A percentile compares a stretch with the other conserved stretches of the same genome.
Evolutionary conservation across 495 filamentous ascomycete genomes (phyloP).

Genomic region (Sordaria brevicollis): DNA sequence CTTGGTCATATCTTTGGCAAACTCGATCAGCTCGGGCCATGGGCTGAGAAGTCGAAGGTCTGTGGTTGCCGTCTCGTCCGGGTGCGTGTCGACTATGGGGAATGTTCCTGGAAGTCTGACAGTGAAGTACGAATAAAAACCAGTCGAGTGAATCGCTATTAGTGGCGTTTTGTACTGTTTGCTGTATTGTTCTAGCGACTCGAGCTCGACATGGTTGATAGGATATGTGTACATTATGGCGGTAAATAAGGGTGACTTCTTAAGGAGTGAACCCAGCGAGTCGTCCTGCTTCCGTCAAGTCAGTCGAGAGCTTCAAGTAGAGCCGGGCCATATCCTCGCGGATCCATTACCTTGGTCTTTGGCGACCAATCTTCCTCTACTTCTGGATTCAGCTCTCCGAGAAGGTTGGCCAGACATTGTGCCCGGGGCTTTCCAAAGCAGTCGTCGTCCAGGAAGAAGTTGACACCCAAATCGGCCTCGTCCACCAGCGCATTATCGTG

Average conservation of each 20-base stretch:
- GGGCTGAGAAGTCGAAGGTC: constrained; percentile 80
- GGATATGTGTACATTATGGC: constrained; percentile 69
- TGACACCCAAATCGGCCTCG: constrained; percentile 81
- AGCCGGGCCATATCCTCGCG: neutral
- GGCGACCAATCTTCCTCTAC: constrained; percentile 59
- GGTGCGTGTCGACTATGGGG: constrained; percentile 95
- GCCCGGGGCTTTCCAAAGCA: constrained; percentile 74
- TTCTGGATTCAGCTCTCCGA: constrained; percentile 93
- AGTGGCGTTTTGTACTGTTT: constrained; percentile 57
- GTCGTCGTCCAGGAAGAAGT: constrained; percentile 85
- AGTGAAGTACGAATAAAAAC: constrained; percentile 80
- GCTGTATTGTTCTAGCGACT: constrained; percentile 46
- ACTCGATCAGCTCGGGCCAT: constrained; percentile 71
- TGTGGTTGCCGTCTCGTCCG: constrained; percentile 72
- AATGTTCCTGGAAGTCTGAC: constrained; percentile 65
- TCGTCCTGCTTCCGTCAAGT: neutral
- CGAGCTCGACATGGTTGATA: constrained; percentile 47
- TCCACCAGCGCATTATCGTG: constrained; percentile 67
- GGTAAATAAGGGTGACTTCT: constrained; percentile 48
- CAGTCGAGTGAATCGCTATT: constrained; percentile 74
- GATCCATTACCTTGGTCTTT: constrained; percentile 23
- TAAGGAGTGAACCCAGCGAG: constrained; percentile 27
- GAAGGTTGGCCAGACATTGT: constrained; percentile 59
- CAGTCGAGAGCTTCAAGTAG: constrained; percentile 6
- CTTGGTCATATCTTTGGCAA: constrained; percentile 50